A percentile compares a stretch with the other conserved stretches of the same genome.
phyloP scores from a whole-genome alignment of 257 asterid species.

The Solanum chilense region DNA sequence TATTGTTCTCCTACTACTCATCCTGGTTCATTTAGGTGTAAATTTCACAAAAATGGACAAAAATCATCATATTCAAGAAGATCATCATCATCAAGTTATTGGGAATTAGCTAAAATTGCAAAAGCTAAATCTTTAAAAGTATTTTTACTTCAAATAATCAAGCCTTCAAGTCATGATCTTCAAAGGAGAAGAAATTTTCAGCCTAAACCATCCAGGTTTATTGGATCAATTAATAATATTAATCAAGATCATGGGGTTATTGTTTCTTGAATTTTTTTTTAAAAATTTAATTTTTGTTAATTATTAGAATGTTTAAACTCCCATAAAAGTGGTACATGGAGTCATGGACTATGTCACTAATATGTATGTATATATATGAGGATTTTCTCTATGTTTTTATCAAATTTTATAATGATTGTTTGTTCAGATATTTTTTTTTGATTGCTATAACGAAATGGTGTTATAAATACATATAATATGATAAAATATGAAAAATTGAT shows the following conservation, averaged over 20 bases:
- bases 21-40: constrained; percentile 2
- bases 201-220: constrained; percentile 2
- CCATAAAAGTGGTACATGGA: not conserved
- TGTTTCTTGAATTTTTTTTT: not conserved
- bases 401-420: not conserved
- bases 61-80: not conserved
- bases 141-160: constrained; percentile 1
- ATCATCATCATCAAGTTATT: not conserved
- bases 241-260: not conserved
- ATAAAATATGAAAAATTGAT: not conserved
- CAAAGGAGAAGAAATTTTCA: constrained; percentile 4
- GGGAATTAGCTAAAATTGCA: not conserved
- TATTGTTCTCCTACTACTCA: constrained; percentile 3
- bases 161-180: constrained; percentile 6
- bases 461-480: not conserved
- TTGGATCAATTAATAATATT: not conserved
- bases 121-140: not conserved
- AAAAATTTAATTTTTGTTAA: not conserved
- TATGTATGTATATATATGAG: not conserved
- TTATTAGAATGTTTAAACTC: not conserved
- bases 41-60: not conserved
- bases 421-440: not conserved
- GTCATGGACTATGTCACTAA: not conserved
- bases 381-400: not conserved
- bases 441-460: not conserved